Percentiles rank a stretch among this genome's conserved stretches.
phyloP scores from a whole-genome alignment of 83 land plant species.

The Picea engelmannii region DNA sequence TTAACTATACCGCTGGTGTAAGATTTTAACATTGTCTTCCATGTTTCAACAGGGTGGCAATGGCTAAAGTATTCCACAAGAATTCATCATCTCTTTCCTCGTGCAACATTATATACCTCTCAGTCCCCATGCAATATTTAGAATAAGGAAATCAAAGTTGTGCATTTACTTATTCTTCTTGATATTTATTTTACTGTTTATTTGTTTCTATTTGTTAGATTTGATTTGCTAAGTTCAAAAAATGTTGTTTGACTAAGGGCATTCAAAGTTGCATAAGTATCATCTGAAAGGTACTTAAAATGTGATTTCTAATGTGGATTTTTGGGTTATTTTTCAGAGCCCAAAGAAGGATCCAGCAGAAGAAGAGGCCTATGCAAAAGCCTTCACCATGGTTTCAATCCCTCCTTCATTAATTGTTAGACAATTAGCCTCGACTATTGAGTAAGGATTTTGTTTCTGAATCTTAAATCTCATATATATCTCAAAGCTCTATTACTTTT shows the following conservation, averaged over 20 bases:
- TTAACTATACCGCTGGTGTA: no score
- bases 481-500: not conserved
- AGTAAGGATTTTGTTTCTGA: not conserved
- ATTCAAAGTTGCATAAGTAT: no score
- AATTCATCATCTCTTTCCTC: not conserved
- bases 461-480: not conserved
- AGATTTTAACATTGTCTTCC: no score
- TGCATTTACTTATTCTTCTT: no score
- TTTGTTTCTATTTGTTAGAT: not conserved
- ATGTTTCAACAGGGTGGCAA: no score
- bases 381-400: conserved; percentile 6
- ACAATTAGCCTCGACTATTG: conserved; percentile 1
- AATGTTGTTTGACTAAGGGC: not conserved
- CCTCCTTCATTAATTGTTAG: conserved; percentile 5
- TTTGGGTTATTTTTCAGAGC: not conserved
- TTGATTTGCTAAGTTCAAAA: not conserved
- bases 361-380: conserved; percentile 1
- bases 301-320: no score
- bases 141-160: not conserved
- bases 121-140: not conserved
- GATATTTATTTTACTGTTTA: not conserved
- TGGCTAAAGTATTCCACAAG: no score
- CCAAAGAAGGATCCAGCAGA: not conserved
- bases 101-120: not conserved
- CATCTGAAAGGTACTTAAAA: no score